Evolutionary conservation across 441 rosid species (phyloP), one percentile per base, ranked within the genome.

Genomic region (Macaranga tanarius): DNA sequence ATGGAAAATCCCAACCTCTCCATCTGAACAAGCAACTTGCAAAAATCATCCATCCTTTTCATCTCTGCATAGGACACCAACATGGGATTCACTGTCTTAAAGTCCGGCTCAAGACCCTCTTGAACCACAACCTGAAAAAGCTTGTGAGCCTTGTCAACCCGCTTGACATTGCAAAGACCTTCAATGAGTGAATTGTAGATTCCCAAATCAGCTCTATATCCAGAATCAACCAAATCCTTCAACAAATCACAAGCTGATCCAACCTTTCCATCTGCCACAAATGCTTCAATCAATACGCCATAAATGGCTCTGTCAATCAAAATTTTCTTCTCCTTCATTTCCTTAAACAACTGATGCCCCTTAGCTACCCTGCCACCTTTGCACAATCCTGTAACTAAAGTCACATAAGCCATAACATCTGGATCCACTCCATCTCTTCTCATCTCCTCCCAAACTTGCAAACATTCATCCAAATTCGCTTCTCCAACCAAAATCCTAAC

Each of bases 371-470:
- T 83, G 44, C 87, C 82, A 28, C 89, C 95, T 76, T 79, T 85
- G 47, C 94, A 86, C 83, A 95, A 73, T 34, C 93, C 99, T 1
- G 54, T 69, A 76, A 92, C 79, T 78, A 92, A 74, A 0, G 97
- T 95, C 22, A 77, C 88, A 76, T 95, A 92, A 0, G 95, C 96
- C 93, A 92, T 87, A 55, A 86, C 97, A 85, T 95, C 98, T 1
- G 92, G 94, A 75, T 80, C 84, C 17, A 90, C 87, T 61, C 84
- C 76, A 73, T 95, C 99, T 10, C 67, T 74, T 74, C 47, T 86
- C 98, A 91, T 89, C 67, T 95, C 95, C 70, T 87, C 89, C 99
- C 99, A 95, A 59, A 92, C 90, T 76, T 57, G 74, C 80, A 89
- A 77, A 77, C 93, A 77, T 7, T 88, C 98, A 69, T 92, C 96